Evolutionary conservation across 1,139 yeast species (phyloP).

Genomic region (Zygosaccharomyces pseudobailii): DNA sequence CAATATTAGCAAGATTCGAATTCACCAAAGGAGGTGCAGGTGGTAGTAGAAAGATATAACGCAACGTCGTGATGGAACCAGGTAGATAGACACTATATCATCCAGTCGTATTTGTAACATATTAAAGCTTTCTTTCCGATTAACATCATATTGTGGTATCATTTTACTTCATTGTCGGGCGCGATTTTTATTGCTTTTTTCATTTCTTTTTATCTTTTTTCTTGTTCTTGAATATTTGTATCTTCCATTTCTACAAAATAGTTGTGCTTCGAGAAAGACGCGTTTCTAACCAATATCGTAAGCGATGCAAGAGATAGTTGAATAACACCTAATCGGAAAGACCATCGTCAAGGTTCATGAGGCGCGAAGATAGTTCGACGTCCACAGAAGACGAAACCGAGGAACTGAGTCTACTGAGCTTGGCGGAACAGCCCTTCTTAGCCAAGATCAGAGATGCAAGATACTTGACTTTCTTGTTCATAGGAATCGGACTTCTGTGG

Average conservation of each 20-base stretch:
- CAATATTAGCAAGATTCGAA: slow-evolving; percentile 72
- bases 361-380: neutral
- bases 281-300: neutral
- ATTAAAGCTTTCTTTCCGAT: slow-evolving; percentile 1
- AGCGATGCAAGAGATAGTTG: neutral
- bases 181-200: no score
- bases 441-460: slow-evolving; percentile 34
- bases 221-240: no score
- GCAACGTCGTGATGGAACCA: slow-evolving; percentile 3
- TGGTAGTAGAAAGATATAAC: slow-evolving; percentile 29
- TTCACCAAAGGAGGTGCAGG: slow-evolving; percentile 49
- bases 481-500: slow-evolving; percentile 82
- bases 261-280: neutral
- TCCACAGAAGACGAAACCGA: neutral
- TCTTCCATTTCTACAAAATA: no score
- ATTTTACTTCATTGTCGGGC: neutral
- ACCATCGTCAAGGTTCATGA: neutral
- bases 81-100: slow-evolving; percentile 5
- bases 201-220: no score
- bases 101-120: slow-evolving; percentile 4
- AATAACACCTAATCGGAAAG: neutral
- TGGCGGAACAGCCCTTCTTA: neutral
- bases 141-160: neutral
- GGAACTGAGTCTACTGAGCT: neutral
- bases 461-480: slow-evolving; percentile 59